Evolutionary conservation across 1,139 yeast species (phyloP).

Genomic region (Geotrichum australiense): DNA sequence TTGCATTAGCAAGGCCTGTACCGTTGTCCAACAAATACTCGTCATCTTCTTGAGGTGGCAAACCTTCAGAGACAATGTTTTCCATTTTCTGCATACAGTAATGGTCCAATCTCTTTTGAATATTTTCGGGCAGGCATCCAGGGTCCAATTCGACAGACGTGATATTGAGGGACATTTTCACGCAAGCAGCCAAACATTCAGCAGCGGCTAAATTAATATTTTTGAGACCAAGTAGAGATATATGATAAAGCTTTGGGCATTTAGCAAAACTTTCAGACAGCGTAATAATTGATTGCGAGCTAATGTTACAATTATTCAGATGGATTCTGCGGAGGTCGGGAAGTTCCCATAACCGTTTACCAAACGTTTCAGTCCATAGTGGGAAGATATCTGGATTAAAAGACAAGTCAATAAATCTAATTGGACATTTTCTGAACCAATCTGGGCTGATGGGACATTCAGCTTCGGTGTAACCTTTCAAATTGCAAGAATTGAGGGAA

Average conservation of each 20-base stretch:
- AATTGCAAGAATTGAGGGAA: constrained; percentile 63
- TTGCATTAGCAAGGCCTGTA: constrained; percentile 28
- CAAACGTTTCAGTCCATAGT: constrained; percentile 52
- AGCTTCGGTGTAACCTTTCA: constrained; percentile 49
- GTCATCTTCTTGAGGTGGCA: constrained; percentile 30
- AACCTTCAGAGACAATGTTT: constrained; percentile 22
- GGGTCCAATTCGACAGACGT: constrained; percentile 69
- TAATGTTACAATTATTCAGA: constrained; percentile 64
- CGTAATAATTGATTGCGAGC: constrained; percentile 56
- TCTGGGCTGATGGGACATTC: constrained; percentile 46
- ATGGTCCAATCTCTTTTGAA: constrained; percentile 72
- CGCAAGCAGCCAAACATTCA: constrained; percentile 64
- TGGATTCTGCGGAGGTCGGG: constrained; percentile 64
- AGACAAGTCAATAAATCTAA: constrained; percentile 72
- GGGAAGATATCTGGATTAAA: constrained; percentile 72
- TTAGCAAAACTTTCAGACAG: constrained; percentile 65
- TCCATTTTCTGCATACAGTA: constrained; percentile 83
- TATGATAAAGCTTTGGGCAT: constrained; percentile 64
- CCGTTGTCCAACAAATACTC: constrained; percentile 27
- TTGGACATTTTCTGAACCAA: constrained; percentile 40
- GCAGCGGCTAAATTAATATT: constrained; percentile 51
- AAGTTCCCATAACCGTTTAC: constrained; percentile 58
- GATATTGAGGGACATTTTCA: constrained; percentile 55
- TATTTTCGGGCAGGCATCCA: constrained; percentile 57
- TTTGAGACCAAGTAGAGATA: constrained; percentile 63